Conservation (phyloP, 306 rosid genomes). For the Pyrus pyrifolia region DNA sequence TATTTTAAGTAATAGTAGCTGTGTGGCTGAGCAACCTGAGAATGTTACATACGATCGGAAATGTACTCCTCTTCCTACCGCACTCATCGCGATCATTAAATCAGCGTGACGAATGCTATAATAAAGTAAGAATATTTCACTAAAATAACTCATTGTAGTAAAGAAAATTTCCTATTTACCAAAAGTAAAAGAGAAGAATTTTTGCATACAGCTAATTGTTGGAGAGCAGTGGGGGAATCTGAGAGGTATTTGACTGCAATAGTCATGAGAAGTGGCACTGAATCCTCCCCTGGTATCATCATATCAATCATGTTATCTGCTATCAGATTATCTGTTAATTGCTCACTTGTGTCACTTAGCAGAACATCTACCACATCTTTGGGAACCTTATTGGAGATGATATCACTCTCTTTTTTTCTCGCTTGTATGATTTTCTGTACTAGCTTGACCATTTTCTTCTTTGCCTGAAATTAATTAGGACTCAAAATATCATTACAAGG, state of each 20-base stretch:
- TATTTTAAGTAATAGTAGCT: constrained; percentile 9
- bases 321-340: constrained; percentile 65
- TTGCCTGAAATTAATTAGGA: too few species aligned
- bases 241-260: constrained; percentile 78
- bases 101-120: too few species aligned
- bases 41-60: too few species aligned
- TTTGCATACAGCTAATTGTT: constrained; percentile 56
- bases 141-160: too few species aligned
- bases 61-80: too few species aligned
- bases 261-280: constrained; percentile 90
- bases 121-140: too few species aligned
- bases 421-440: too few species aligned
- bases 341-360: constrained; percentile 64
- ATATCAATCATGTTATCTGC: constrained; percentile 91
- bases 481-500: too few species aligned
- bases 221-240: constrained; percentile 76
- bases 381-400: constrained; percentile 15
- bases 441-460: too few species aligned
- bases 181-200: neutral
- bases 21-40: constrained; percentile 1
- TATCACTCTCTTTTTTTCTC: too few species aligned
- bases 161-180: neutral
- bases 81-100: too few species aligned
- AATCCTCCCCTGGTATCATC: constrained; percentile 95
- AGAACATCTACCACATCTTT: constrained; percentile 82